phyloP scores from a whole-genome alignment of 495 filamentous ascomycete species.

The Cenococcum geophilum region DNA sequence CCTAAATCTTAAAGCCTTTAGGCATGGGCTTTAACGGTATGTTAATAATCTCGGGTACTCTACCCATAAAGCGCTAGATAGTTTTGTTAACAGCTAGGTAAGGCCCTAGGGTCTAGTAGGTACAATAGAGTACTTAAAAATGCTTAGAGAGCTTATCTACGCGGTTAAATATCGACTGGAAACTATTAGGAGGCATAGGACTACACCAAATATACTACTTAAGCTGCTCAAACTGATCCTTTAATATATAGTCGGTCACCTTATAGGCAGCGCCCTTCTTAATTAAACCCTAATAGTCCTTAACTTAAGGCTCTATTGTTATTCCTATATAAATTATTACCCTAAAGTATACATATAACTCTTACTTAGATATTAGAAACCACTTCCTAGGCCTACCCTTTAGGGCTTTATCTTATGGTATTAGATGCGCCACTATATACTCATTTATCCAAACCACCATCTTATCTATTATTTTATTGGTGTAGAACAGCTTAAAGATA shows the following conservation, averaged over 20 bases:
- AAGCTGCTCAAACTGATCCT: slow-evolving; percentile 2
- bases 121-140: too few species aligned
- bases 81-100: neutral
- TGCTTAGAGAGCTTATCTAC: too few species aligned
- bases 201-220: neutral
- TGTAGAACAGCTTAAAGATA: neutral
- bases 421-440: neutral
- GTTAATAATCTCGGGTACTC: too few species aligned
- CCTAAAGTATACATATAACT: slow-evolving; percentile 1
- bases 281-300: neutral
- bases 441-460: slow-evolving; percentile 1
- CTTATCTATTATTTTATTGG: slow-evolving; percentile 1
- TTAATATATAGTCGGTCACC: too few species aligned
- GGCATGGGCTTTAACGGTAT: too few species aligned
- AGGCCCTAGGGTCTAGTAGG: too few species aligned
- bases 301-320: neutral
- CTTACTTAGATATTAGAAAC: neutral
- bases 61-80: neutral
- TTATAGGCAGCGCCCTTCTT: neutral
- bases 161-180: slow-evolving; percentile 1
- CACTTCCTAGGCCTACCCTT: neutral
- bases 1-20: too few species aligned
- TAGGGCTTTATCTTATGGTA: neutral
- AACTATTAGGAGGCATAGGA: neutral
- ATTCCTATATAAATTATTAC: slow-evolving; percentile 4